Base-by-base conservation (phyloP, 805 yeast species). In the Metschnikowia hibisci region DNA sequence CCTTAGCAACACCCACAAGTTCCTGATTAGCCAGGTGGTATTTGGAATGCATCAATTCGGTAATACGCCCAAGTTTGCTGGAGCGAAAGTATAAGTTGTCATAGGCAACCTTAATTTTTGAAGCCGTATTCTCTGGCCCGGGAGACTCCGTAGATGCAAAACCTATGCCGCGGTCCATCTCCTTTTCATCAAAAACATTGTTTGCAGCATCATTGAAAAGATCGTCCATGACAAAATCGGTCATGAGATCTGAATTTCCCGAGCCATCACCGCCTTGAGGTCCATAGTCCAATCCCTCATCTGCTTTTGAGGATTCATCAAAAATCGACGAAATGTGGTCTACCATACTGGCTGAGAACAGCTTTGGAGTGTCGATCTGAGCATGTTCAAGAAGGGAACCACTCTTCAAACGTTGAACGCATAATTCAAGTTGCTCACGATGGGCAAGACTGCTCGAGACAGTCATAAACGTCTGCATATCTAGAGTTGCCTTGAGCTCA, bases 221-320 rank as follows among this genome's bases (percentile, higher is more conserved):
- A 32, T 49, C 56, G 33, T 48, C 55, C 48, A 52, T 53, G n/a
- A 46, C 56, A 23, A 46, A 49, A 29, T 47, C 56, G 3, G 43
- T 43, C 48, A 45, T 41, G 26, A 45, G 36, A 18, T 47, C 50
- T 4, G 40, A 37, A 27, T 18, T 30, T 13, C 30, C 40, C 22
- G 15, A n/a, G 20, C 31, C 33, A 18, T 20, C 33, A 15, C 12
- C 13, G 14, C 28, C 11, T 7, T 20, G 9, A 14, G 18, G 20
- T 14, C 11, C 30, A 33, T 25, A 13, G 20, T 13, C 12, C 4
- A 27, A 5, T n/a, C 13, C 23, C 4, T 38, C 41, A 7, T 28
- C 37, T 28, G 16, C 30, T 25, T 32, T 15, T n/a, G 12, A 6
- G 10, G 43, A 39, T 28, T 44, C 52, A 26, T 50, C 45, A 39